Percentiles rank a stretch among this genome's conserved stretches.
These are phyloP conservation scores for Iberis pinnata DNA, from an alignment of 345 rosid genomes.

Conservation along the genomic window DNA sequence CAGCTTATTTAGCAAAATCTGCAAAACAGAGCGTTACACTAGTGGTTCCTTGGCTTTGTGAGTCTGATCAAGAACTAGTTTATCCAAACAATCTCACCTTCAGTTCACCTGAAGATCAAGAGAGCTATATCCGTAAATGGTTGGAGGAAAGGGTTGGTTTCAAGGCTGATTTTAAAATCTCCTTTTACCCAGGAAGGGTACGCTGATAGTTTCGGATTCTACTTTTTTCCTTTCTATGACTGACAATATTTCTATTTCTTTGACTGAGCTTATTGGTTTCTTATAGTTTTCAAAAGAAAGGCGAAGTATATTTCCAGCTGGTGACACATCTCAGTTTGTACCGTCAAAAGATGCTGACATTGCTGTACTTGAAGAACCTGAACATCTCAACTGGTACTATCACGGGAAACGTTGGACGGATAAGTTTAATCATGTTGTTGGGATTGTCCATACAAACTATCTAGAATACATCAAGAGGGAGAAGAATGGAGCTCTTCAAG, in stretches of 20 bases:
- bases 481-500: conserved; percentile 87
- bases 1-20: conserved; percentile 79
- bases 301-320: conserved; percentile 93
- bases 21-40: conserved; percentile 84
- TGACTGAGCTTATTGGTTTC: conserved; percentile 17
- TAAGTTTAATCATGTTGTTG: conserved; percentile 94
- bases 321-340: conserved; percentile 89
- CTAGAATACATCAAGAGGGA: conserved; percentile 97
- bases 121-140: conserved; percentile 84
- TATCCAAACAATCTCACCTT: conserved; percentile 82
- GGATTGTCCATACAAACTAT: conserved; percentile 95
- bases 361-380: conserved; percentile 93
- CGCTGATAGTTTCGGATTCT: conserved; percentile 12
- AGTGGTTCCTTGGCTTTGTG: conserved; percentile 95
- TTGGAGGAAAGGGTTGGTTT: conserved; percentile 90
- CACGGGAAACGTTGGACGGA: conserved; percentile 97
- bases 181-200: conserved; percentile 99
- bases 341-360: conserved; percentile 86
- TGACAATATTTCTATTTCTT: neutral
- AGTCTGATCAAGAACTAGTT: conserved; percentile 90
- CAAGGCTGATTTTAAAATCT: conserved; percentile 79
- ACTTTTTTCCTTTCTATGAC: neutral
- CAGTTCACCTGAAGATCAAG: conserved; percentile 93
- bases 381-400: conserved; percentile 95
- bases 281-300: conserved; percentile 79